Evolutionary conservation across 192 early-diverging fungal species (phyloP).

Genomic region (Phycomyces nitens): DNA sequence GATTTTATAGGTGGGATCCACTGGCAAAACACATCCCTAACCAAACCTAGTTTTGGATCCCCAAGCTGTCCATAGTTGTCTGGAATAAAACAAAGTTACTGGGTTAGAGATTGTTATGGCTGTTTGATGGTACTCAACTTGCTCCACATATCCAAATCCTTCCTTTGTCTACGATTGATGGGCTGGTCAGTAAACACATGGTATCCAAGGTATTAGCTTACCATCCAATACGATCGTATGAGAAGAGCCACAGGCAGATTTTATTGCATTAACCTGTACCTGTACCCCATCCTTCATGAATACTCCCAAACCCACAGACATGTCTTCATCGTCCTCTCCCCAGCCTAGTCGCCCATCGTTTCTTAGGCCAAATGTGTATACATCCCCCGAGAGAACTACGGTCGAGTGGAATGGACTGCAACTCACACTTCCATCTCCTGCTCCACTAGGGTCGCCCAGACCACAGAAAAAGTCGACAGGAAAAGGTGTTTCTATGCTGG

Average conservation of each 20-base stretch:
- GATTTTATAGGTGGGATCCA: neutral
- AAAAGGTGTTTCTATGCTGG: neutral
- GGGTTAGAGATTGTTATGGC: neutral
- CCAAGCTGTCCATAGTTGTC: conserved; percentile 15
- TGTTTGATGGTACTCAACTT: conserved; percentile 7
- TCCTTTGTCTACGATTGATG: neutral
- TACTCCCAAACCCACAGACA: neutral
- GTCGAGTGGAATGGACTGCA: conserved; percentile 11
- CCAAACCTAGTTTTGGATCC: neutral
- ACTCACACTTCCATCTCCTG: neutral
- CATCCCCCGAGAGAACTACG: conserved; percentile 6
- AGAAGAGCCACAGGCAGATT: conserved; percentile 7
- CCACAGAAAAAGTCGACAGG: conserved; percentile 14
- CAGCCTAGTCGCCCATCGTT: conserved; percentile 14
- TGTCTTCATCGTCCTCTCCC: neutral
- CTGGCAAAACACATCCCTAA: conserved; percentile 2
- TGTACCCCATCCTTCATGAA: conserved; percentile 2
- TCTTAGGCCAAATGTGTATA: conserved; percentile 18
- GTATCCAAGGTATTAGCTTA: neutral
- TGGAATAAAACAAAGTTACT: neutral
- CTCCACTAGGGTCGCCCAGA: neutral
- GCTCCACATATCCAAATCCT: conserved; percentile 12
- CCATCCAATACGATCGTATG: conserved; percentile 20
- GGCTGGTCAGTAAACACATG: neutral
- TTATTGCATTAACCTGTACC: neutral